Evolutionary conservation across 2,329 filamentous ascomycete genomes (phyloP).

Genomic region (Talaromyces islandicus): DNA sequence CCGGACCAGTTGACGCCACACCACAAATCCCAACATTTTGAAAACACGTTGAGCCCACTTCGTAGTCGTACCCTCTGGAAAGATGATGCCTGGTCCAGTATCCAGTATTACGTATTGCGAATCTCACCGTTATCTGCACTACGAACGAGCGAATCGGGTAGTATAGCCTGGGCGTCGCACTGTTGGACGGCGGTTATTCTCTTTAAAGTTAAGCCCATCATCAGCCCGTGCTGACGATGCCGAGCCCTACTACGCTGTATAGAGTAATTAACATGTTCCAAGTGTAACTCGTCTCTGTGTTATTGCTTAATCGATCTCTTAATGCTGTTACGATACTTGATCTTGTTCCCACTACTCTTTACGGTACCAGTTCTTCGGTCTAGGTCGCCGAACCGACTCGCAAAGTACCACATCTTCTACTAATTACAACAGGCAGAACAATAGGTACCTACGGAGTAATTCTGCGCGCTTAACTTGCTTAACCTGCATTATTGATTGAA

Average conservation of each 20-base stretch:
- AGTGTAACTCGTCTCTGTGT: too few species aligned
- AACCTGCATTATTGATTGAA: too few species aligned
- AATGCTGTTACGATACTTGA: not conserved
- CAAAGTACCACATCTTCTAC: too few species aligned
- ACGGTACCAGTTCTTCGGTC: too few species aligned
- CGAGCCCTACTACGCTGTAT: not conserved
- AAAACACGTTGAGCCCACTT: too few species aligned
- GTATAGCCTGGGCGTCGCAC: not conserved
- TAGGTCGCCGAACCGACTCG: too few species aligned
- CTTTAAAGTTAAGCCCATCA: not conserved
- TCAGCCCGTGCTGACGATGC: not conserved
- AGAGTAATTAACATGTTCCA: too few species aligned
- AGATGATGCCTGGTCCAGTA: not conserved
- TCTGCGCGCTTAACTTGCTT: not conserved
- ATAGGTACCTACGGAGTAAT: not conserved
- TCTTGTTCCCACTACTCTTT: not conserved
- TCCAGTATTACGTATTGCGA: too few species aligned
- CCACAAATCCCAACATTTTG: too few species aligned
- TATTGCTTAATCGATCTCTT: not conserved
- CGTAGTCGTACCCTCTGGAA: too few species aligned
- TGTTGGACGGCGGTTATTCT: not conserved
- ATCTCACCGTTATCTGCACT: not conserved
- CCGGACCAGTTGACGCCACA: too few species aligned
- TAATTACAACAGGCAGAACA: too few species aligned
- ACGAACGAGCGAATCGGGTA: not conserved